Evolutionary conservation across 2,329 filamentous ascomycete genomes (phyloP), one percentile per base, ranked within the genome.

Genomic region (Aspergillus unguis): DNA sequence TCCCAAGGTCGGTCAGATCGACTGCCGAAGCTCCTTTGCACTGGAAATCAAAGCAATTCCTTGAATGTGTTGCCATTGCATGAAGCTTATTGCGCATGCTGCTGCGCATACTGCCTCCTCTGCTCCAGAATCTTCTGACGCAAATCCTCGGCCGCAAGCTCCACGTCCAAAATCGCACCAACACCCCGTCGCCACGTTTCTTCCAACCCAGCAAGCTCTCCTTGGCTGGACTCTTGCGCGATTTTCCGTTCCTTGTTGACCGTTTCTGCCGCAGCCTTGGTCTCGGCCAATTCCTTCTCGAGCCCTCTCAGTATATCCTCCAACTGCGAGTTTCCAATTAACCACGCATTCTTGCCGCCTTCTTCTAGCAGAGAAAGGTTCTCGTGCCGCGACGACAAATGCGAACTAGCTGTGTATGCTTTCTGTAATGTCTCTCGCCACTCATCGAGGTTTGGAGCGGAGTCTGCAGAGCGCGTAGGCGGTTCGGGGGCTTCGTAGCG

Each of bases 281-380:
- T 75, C 36, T 77, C 79, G 10, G 84, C 85, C 45, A 97, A 77
- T 63, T 96, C 90, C 41, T 78, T 77, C 77, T 97, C 92, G 27
- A 95, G 65, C 9, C 71, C 71, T 46, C 80, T 79, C 47, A 95
- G 72, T 38, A 90, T 81, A 40, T 83, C 82, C 73, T 96, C 92
- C 23, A 91, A 71, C 60, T 88, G 84, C 62, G 86, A 83, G 71
- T 99, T 99, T 5, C 84, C 84, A 6, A 95, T 81, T 50, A 99
- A 78, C 92, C 94, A 97, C 7, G 90, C 87, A 70, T 96, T 96
- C 74, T 90, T 90, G 60, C 92, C 94, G 71, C 86, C 86, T 46
- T 80, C 80, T 63, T 94, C 88, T 23, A 96, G 81, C n/a, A 96
- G 79, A 1, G 78, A 75, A 17, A 96, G 82, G 71, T 86, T 84